phyloP scores from a whole-genome alignment of 805 yeast genomes.

The Spathaspora arborariae region DNA sequence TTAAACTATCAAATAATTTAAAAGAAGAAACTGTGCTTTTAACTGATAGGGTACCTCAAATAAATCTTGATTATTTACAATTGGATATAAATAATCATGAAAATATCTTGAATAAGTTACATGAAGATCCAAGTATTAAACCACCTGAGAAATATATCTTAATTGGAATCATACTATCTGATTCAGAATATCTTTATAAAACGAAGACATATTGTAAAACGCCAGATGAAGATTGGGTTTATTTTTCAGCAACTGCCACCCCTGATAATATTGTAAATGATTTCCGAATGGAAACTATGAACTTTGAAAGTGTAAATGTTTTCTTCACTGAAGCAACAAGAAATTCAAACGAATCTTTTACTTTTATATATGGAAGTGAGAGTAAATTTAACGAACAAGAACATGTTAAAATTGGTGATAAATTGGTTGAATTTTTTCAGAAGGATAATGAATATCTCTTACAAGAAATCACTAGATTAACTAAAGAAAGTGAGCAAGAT shows the following conservation, averaged over 20 bases:
- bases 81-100: conserved; percentile 19
- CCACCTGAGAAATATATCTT: conserved; percentile 21
- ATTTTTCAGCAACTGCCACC: conserved; percentile 11
- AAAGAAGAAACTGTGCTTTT: conserved; percentile 12
- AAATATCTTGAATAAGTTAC: conserved; percentile 12
- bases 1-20: conserved; percentile 17
- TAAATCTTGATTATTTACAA: conserved; percentile 13
- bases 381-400: conserved; percentile 6
- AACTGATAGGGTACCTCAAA: conserved; percentile 15
- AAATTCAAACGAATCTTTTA: conserved; percentile 10
- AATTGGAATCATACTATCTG: conserved; percentile 29
- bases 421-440: conserved; percentile 14
- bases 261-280: conserved; percentile 12
- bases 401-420: conserved; percentile 6
- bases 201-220: conserved; percentile 8
- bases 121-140: conserved; percentile 4
- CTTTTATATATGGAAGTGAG: conserved; percentile 18
- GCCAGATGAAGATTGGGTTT: conserved; percentile 18
- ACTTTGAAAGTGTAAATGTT: conserved; percentile 17
- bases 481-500: not conserved
- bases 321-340: conserved; percentile 13
- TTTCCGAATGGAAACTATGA: conserved; percentile 16
- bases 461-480: not conserved
- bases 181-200: conserved; percentile 24
- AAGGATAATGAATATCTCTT: conserved; percentile 14